Percentiles rank a stretch among this genome's conserved stretches.
Evolutionary conservation across 805 yeast species (phyloP).

Genomic region (Tetrapisispora namnaoensis): DNA sequence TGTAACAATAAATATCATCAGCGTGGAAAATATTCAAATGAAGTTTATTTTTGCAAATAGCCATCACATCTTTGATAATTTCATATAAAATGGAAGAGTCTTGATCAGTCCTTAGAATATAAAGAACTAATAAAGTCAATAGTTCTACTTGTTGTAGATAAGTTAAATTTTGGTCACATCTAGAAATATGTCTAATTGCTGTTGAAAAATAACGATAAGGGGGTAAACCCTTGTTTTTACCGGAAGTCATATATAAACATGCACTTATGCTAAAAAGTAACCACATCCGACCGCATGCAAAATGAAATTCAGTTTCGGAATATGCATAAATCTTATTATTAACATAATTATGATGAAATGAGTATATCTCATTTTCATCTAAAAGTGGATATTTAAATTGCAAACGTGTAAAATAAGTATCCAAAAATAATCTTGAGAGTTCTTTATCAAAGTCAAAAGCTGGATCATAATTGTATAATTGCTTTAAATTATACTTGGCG

Average conservation of each 20-base stretch:
- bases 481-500: conserved; percentile 37
- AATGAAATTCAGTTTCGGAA: conserved; percentile 35
- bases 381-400: conserved; percentile 51
- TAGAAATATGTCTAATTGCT: conserved; percentile 46
- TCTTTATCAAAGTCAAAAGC: conserved; percentile 42
- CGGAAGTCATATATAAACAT: conserved; percentile 44
- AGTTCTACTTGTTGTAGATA: conserved; percentile 43
- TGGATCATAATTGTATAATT: conserved; percentile 40
- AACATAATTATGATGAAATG: conserved; percentile 41
- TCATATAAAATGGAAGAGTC: conserved; percentile 47
- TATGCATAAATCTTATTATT: conserved; percentile 33
- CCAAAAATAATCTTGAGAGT: conserved; percentile 40
- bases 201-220: conserved; percentile 50
- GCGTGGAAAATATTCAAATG: conserved; percentile 21
- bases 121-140: conserved; percentile 41
- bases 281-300: conserved; percentile 47
- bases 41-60: conserved; percentile 29
- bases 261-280: conserved; percentile 44
- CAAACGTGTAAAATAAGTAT: conserved; percentile 43
- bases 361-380: conserved; percentile 42
- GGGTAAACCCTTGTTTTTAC: conserved; percentile 43
- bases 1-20: conserved; percentile 24
- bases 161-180: conserved; percentile 33
- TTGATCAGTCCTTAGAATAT: conserved; percentile 49
- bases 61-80: conserved; percentile 44